Evolutionary conservation across 805 yeast species (phyloP).

Genomic region (Candida easanensis): DNA sequence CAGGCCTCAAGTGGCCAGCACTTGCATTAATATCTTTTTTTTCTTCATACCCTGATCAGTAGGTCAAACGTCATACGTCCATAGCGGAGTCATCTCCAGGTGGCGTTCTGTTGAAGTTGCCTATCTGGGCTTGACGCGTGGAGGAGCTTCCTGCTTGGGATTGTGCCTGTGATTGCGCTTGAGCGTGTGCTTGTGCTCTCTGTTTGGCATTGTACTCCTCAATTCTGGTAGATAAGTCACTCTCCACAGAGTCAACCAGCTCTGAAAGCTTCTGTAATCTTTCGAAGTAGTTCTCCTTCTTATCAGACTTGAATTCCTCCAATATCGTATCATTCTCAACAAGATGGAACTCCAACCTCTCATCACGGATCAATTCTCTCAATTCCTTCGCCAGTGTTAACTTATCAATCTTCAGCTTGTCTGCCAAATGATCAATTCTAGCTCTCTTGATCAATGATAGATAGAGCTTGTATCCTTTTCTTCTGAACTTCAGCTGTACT

Average conservation of each 20-base stretch:
- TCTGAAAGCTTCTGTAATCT: slow-evolving; percentile 21
- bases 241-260: slow-evolving; percentile 20
- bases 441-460: slow-evolving; percentile 29
- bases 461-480: slow-evolving; percentile 31
- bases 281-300: slow-evolving; percentile 13
- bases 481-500: slow-evolving; percentile 27
- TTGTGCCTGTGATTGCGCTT: too few relatives aligned
- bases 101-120: too few relatives aligned
- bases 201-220: not conserved
- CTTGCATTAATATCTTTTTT: not conserved
- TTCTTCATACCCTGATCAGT: too few relatives aligned
- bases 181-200: not conserved
- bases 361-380: slow-evolving; percentile 14
- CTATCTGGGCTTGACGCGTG: too few relatives aligned
- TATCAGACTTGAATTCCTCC: slow-evolving; percentile 14
- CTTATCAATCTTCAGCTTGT: slow-evolving; percentile 17
- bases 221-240: not conserved
- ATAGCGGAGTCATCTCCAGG: not conserved
- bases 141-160: too few relatives aligned
- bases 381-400: slow-evolving; percentile 17
- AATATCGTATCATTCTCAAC: slow-evolving; percentile 15
- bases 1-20: not conserved
- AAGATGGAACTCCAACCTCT: slow-evolving; percentile 14
- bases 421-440: slow-evolving; percentile 17
- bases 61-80: not conserved